phyloP scores from a whole-genome alignment of 1,284 basidiomycete genomes.

The Xanthoconium separans region DNA sequence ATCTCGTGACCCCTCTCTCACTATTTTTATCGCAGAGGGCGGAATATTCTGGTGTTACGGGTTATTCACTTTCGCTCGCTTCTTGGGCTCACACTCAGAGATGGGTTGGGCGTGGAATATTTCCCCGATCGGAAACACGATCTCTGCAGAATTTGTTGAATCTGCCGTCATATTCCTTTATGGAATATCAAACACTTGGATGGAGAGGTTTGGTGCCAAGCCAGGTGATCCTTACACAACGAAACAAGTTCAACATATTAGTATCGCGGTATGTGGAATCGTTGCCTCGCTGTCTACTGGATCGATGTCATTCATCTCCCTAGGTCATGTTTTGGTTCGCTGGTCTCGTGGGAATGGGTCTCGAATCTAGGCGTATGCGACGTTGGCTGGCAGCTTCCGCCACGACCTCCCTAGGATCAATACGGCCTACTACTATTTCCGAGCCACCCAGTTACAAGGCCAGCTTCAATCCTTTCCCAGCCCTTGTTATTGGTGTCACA shows the following conservation, averaged over 20 bases:
- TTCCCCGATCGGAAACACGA: slow-evolving; percentile 47
- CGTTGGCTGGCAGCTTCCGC: slow-evolving; percentile 66
- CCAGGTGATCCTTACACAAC: slow-evolving; percentile 86
- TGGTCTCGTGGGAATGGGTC: slow-evolving; percentile 85
- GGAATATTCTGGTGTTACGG: slow-evolving; percentile 92
- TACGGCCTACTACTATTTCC: slow-evolving; percentile 38
- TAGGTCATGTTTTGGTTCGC: slow-evolving; percentile 94
- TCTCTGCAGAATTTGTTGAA: slow-evolving; percentile 87
- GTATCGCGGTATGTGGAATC: slow-evolving; percentile 75
- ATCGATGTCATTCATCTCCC: background rate
- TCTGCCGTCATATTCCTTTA: slow-evolving; percentile 87
- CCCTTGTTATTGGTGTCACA: slow-evolving; percentile 90
- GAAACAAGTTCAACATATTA: slow-evolving; percentile 94
- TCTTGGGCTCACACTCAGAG: slow-evolving; percentile 86
- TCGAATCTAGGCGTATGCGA: slow-evolving; percentile 78
- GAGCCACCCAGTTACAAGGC: slow-evolving; percentile 74
- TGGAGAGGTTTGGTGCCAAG: slow-evolving; percentile 89
- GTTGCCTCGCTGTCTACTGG: background rate
- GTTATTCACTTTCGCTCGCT: slow-evolving; percentile 85
- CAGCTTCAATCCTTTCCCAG: slow-evolving; percentile 94
- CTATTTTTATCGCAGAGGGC: slow-evolving; percentile 56
- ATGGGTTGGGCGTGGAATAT: slow-evolving; percentile 97
- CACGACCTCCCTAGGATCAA: slow-evolving; percentile 42
- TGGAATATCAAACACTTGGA: slow-evolving; percentile 92
- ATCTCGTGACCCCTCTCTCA: slow-evolving; percentile 4